Conservation (phyloP, 805 yeast species). For the Middelhovenomyces tepae region DNA sequence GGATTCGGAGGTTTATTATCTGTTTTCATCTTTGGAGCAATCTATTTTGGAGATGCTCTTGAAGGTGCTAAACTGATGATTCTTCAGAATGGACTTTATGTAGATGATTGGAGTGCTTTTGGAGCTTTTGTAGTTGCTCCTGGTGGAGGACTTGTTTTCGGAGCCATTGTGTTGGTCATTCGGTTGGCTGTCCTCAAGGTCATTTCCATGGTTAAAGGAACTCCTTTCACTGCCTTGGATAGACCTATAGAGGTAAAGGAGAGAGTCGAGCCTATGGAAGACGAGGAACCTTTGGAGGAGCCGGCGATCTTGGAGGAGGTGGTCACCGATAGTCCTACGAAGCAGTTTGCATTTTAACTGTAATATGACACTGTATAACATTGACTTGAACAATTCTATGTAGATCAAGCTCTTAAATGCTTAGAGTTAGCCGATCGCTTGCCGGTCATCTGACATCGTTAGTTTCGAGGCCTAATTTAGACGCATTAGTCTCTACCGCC, state of each 20-base stretch:
- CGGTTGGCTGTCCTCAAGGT: conserved; percentile 20
- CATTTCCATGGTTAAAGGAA: conserved; percentile 30
- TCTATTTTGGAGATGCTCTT: conserved; percentile 61
- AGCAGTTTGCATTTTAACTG: too few species aligned
- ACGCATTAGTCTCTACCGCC: too few species aligned
- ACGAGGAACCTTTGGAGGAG: conserved; percentile 5
- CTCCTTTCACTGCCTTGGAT: conserved; percentile 31
- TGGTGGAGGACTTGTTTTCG: conserved; percentile 59
- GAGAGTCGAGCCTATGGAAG: conserved; percentile 4
- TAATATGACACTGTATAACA: too few species aligned
- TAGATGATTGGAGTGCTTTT: conserved; percentile 85
- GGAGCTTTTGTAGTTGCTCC: conserved; percentile 94
- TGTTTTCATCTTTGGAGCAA: conserved; percentile 75
- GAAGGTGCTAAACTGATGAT: conserved; percentile 73
- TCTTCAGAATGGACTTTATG: conserved; percentile 58
- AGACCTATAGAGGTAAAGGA: conserved; percentile 15
- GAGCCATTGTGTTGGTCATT: conserved; percentile 39
- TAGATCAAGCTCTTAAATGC: too few species aligned
- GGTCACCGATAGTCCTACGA: conserved; percentile 4
- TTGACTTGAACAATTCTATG: too few species aligned
- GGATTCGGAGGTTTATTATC: conserved; percentile 75
- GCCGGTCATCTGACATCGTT: too few species aligned
- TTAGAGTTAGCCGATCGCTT: too few species aligned
- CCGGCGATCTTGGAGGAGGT: conserved; percentile 4
- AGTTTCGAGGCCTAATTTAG: too few species aligned